phyloP scores from a whole-genome alignment of 2,329 filamentous ascomycete species.

The Penicillium nordicum region DNA sequence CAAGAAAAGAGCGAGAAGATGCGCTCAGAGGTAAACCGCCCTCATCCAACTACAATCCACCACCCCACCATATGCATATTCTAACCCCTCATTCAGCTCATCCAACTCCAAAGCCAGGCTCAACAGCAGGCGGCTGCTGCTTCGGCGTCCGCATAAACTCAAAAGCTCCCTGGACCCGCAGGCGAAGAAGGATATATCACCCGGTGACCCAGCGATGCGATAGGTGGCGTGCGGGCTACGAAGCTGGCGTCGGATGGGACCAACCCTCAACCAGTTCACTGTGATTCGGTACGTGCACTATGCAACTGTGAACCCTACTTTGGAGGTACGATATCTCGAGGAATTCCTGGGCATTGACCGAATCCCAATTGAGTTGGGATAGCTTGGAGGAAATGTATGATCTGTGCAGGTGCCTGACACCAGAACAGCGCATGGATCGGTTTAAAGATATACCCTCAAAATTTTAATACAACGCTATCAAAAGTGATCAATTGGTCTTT shows the following conservation, averaged over 20 bases:
- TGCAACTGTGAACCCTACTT: not conserved
- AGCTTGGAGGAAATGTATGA: not conserved
- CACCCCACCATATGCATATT: not conserved
- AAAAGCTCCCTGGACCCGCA: not conserved
- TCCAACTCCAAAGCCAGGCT: constrained; percentile 39
- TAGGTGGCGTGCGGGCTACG: not conserved
- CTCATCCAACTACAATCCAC: not conserved
- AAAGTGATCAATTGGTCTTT: not conserved
- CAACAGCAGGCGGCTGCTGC: constrained; percentile 35
- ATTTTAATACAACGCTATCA: constrained; percentile 3
- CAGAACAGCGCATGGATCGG: not conserved
- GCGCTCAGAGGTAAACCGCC: constrained; percentile 58
- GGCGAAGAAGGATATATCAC: constrained; percentile 1
- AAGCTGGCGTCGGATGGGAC: not conserved
- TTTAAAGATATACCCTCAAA: constrained; percentile 17
- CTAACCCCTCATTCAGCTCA: constrained; percentile 31
- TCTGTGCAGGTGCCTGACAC: not conserved
- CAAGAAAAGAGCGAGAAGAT: constrained; percentile 63
- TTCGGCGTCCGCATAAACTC: constrained; percentile 31
- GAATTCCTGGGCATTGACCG: not conserved
- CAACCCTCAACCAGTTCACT: not conserved
- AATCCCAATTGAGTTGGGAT: not conserved
- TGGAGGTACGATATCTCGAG: not conserved
- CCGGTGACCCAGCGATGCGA: not conserved
- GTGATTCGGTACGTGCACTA: not conserved